Percentiles rank a stretch among this genome's conserved stretches.
Conservation (phyloP, 2,329 filamentous ascomycete genomes). For the Penicillium verrucosum region DNA sequence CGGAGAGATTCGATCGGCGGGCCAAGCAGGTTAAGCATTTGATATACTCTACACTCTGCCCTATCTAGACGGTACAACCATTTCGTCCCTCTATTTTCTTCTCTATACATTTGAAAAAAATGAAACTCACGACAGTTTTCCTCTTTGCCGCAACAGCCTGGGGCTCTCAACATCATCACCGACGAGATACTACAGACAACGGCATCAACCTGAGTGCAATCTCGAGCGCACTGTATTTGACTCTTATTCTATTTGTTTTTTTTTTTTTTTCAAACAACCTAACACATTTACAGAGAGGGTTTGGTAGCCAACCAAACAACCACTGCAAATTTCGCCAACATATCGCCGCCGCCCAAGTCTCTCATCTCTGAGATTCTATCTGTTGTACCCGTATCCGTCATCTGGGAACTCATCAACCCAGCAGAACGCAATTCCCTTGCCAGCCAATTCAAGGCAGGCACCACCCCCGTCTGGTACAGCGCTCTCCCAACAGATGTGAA, state of each 20-base stretch:
- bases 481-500: too few species aligned
- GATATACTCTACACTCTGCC: constrained; percentile 12
- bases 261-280: background rate
- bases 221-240: constrained; percentile 20
- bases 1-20: background rate
- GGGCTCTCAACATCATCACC: constrained; percentile 12
- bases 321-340: too few species aligned
- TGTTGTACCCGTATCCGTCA: too few species aligned
- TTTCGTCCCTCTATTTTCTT: background rate
- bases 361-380: too few species aligned
- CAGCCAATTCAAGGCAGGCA: too few species aligned
- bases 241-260: background rate
- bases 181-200: constrained; percentile 10
- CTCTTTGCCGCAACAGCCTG: constrained; percentile 17
- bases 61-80: background rate
- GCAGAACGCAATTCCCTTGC: too few species aligned
- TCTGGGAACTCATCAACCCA: too few species aligned
- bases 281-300: background rate
- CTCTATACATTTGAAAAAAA: constrained; percentile 1
- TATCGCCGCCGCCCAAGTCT: too few species aligned
- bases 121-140: constrained; percentile 16
- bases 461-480: too few species aligned
- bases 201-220: constrained; percentile 22
- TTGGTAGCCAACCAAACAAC: too few species aligned
- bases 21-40: constrained; percentile 15